Evolutionary conservation across 1,284 basidiomycete genomes (phyloP), one percentile per base, ranked within the genome.

Genomic region (Pyrrhoderma noxium): DNA sequence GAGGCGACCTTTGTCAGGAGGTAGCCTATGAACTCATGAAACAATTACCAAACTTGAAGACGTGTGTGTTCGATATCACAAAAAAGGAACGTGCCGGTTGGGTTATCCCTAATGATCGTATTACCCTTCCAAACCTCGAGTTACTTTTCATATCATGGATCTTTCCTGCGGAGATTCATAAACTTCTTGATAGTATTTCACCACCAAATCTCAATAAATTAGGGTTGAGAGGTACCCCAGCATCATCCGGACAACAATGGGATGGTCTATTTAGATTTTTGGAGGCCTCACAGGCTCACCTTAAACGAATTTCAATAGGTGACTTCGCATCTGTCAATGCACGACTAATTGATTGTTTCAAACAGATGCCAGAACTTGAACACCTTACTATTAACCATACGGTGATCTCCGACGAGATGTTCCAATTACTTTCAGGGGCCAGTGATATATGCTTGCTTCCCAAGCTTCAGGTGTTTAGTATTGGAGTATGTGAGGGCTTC

Each of bases 311-410:
- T 25, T 55, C 53, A 13, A 18, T 55, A 19, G 53, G 53, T 13
- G 53, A 55, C 25, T 51, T 55, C 23, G 40, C 42, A 5, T n/a
- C 13, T 23, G 22, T 45, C n/a, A 40, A 52, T 18, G 37, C 37
- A 3, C 31, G 41, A n/a, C 27, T 47, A 7, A 22, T 51, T 21
- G 19, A 40, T 1, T 55, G 49, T 22, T 42, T 55, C 8, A n/a
- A n/a, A 1, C 19, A 44, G 7, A n/a, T 13, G 18, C 44, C 44
- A 19, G 16, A 47, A 7, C 31, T 55, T 9, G 45, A 41, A 3
- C 47, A 55, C 34, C 45, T 55, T 3, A 49, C 53, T 19, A 42
- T 55, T n/a, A 47, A 55, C 34, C 53, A 53, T 35, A 27, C 16
- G 8, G 37, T 35, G 13, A n/a, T 53, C 11, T 23, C 40, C 22